Conservation (phyloP, 495 filamentous ascomycete genomes). For the Daldinia childiae region DNA sequence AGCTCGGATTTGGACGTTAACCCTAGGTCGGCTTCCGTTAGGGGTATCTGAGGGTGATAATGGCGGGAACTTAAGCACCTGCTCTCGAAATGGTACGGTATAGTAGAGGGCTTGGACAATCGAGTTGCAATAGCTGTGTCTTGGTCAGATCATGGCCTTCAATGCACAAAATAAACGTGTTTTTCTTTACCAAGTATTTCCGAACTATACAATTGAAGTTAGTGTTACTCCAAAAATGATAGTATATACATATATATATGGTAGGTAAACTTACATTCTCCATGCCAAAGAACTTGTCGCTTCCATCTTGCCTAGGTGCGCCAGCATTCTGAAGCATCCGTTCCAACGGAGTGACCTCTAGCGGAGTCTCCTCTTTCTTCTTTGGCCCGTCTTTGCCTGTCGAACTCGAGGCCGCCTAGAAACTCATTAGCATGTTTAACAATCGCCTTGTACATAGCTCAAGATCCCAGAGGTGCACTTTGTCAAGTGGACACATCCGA, state of each 20-base stretch:
- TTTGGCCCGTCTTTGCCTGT: conserved; percentile 53
- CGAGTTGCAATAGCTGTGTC: conserved; percentile 89
- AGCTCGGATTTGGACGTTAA: conserved; percentile 60
- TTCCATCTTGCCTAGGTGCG: conserved; percentile 83
- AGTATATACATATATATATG: neutral
- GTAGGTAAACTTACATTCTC: conserved; percentile 79
- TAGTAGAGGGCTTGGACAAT: conserved; percentile 97
- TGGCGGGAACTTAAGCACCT: conserved; percentile 91
- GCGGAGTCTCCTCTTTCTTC: conserved; percentile 78
- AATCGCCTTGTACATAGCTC: conserved; percentile 12
- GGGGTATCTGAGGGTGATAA: conserved; percentile 56
- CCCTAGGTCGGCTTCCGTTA: conserved; percentile 55
- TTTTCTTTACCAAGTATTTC: conserved; percentile 89
- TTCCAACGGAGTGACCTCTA: conserved; percentile 80
- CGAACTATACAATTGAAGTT: conserved; percentile 70
- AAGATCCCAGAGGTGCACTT: conserved; percentile 1
- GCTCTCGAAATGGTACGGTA: conserved; percentile 92
- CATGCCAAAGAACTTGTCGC: conserved; percentile 98
- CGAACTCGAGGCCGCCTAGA: conserved; percentile 49
- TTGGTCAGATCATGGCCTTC: conserved; percentile 40
- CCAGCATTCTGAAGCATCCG: conserved; percentile 84
- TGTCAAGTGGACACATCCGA: neutral
- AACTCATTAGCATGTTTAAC: conserved; percentile 33
- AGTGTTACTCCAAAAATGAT: conserved; percentile 15
- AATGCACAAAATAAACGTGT: conserved; percentile 3